Evolutionary conservation across 768 basidiomycete species (phyloP).

Genomic region (Pleurotus platypus): DNA sequence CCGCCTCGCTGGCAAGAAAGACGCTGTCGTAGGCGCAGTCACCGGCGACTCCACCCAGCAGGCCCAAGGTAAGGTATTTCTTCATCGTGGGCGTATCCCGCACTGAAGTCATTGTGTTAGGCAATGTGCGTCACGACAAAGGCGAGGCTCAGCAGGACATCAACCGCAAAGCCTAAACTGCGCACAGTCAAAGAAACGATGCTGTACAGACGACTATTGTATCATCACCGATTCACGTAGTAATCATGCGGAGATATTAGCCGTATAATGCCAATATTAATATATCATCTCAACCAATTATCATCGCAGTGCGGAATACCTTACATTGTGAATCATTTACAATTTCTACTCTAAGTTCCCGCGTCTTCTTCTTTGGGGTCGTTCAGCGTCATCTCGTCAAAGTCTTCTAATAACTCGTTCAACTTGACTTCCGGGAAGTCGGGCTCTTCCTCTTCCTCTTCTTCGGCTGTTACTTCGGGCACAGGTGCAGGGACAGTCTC

Average conservation of each 20-base stretch:
- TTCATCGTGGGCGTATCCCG: no score
- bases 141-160: constrained; percentile 16
- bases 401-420: constrained; percentile 86
- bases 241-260: no score
- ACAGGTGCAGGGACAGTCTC: constrained; percentile 21
- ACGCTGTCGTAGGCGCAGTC: constrained; percentile 50
- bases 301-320: no score
- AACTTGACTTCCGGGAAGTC: constrained; percentile 89
- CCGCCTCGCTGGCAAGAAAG: constrained; percentile 43
- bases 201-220: no score
- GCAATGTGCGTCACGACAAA: constrained; percentile 16
- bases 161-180: background rate
- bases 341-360: no score
- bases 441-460: constrained; percentile 60
- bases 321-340: no score
- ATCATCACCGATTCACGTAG: no score
- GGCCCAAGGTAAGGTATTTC: constrained; percentile 29
- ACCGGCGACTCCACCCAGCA: constrained; percentile 55
- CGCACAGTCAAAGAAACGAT: no score
- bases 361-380: constrained; percentile 19
- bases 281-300: no score
- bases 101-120: background rate
- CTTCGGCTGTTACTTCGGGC: constrained; percentile 27
- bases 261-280: no score
- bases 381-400: constrained; percentile 86